Percentiles rank a stretch among this genome's conserved stretches.
phyloP scores from a whole-genome alignment of 2,329 filamentous ascomycete genomes.

The Cryphonectria radicalis region DNA sequence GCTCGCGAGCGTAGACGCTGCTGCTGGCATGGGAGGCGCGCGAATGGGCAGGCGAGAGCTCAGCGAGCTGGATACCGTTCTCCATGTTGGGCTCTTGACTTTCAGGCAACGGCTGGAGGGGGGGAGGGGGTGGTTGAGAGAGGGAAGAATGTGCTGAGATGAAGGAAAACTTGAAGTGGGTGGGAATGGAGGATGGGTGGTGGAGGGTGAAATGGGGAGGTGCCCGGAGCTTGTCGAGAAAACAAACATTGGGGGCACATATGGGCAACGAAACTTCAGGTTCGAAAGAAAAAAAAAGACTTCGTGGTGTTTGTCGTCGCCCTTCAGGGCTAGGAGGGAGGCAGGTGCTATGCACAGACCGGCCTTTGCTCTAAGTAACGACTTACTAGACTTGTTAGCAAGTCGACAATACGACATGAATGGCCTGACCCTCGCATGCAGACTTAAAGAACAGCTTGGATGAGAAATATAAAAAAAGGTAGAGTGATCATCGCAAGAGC shows the following conservation, averaged over 20 bases:
- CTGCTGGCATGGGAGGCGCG: neutral
- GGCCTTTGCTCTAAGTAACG: neutral
- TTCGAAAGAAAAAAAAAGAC: neutral
- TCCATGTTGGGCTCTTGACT: neutral
- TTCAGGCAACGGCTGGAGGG: neutral
- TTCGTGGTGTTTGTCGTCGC: neutral
- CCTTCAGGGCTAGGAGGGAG: too few species aligned
- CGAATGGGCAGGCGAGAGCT: neutral
- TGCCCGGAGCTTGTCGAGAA: neutral
- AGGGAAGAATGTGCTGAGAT: neutral
- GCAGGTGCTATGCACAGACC: neutral
- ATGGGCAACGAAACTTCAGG: neutral
- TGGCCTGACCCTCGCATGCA: neutral
- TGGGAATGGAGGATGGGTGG: neutral
- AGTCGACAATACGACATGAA: neutral
- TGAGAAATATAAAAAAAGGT: neutral
- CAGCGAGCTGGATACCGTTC: too few species aligned
- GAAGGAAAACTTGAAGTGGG: neutral
- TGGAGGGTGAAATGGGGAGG: neutral
- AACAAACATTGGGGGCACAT: neutral
- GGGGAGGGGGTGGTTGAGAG: neutral
- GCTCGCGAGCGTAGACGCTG: neutral
- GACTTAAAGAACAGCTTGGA: neutral
- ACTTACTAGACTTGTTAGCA: neutral
- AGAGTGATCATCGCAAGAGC: neutral